Evolutionary conservation across 352 stramenopile species (phyloP).

Genomic region (Phytophthora multivora): DNA sequence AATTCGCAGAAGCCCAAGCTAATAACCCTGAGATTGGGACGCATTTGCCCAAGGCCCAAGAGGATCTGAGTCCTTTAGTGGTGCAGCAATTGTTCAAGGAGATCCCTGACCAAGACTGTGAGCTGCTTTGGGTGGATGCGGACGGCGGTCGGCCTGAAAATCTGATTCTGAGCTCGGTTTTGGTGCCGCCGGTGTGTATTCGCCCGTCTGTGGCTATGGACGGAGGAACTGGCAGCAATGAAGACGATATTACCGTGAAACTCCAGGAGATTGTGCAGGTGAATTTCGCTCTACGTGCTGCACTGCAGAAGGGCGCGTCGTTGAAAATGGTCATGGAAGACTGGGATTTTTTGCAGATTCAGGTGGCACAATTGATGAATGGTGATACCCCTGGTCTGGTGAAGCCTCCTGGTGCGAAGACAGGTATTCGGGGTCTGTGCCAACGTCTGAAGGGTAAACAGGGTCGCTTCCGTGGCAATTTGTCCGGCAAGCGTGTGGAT

Average conservation of each 20-base stretch:
- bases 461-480: slow-evolving; percentile 98
- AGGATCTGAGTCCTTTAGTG: slow-evolving; percentile 91
- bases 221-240: slow-evolving; percentile 93
- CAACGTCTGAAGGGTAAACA: slow-evolving; percentile 98
- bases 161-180: slow-evolving; percentile 96
- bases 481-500: slow-evolving; percentile 99
- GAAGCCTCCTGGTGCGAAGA: slow-evolving; percentile 92
- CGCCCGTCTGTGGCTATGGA: slow-evolving; percentile 99
- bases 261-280: slow-evolving; percentile 99
- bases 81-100: slow-evolving; percentile 94
- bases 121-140: slow-evolving; percentile 97
- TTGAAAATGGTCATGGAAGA: slow-evolving; percentile 99
- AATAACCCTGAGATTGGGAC: slow-evolving; percentile 86
- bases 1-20: slow-evolving; percentile 78
- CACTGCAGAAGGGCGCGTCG: slow-evolving; percentile 94
- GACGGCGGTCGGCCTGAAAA: slow-evolving; percentile 96
- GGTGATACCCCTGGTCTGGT: slow-evolving; percentile 97
- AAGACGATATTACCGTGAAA: slow-evolving; percentile 99
- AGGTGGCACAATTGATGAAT: slow-evolving; percentile 99
- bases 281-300: slow-evolving; percentile 96
- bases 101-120: slow-evolving; percentile 98
- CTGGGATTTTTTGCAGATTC: slow-evolving; percentile 99
- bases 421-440: slow-evolving; percentile 97
- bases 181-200: slow-evolving; percentile 99
- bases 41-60: slow-evolving; percentile 88